Base-by-base conservation (phyloP, 805 yeast genomes). In the Candida verbasci region DNA sequence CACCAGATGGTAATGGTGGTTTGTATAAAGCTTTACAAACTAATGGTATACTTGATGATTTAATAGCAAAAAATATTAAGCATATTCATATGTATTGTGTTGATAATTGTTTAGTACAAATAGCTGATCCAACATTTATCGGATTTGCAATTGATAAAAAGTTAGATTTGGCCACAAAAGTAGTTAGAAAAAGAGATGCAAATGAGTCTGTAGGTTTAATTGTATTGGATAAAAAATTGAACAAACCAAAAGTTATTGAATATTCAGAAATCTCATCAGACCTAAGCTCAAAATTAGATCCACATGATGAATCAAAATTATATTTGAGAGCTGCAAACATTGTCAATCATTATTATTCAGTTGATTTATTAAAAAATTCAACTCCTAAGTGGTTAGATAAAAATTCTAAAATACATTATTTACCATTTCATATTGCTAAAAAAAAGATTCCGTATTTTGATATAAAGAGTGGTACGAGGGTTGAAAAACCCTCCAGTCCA, bases 1-100 rank as follows among this genome's bases (percentile, higher is more conserved):
- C 96, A 6, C 99, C 99, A 1, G 97, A 93, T 60, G 99, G 99
- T 1, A 93, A 93, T 57, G 99, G 99, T 40, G 99, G 99, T 2
- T 68, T 93, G 34, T 93, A 93, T 65, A 82, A 78, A 52, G 97
- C 96, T 1, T 70, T 93, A 26, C 62, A 65, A 48, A 73, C 73
- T 29, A 75, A 81, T 46, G 74, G 76, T 2, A 65, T 89, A 14
- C 52, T 93, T 22, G 73, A 74, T 6, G 96, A 91, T 56, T 76
- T 93, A 55, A 52, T 62, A 20, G 41, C 48, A 6, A 79, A 78
- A 39, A 88, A 87, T 5, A 77, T 91, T 45, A 78, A 86, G 58
- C 97, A 93, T 56, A 72, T 93, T 43, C 97, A 93, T 62, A 86
- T 89, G 85, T 93, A 88, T 65, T 91, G 97, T 63, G 97, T 93